Conservation (phyloP, 202 grass and related monocot species). For the Brachypodium distachyon region DNA sequence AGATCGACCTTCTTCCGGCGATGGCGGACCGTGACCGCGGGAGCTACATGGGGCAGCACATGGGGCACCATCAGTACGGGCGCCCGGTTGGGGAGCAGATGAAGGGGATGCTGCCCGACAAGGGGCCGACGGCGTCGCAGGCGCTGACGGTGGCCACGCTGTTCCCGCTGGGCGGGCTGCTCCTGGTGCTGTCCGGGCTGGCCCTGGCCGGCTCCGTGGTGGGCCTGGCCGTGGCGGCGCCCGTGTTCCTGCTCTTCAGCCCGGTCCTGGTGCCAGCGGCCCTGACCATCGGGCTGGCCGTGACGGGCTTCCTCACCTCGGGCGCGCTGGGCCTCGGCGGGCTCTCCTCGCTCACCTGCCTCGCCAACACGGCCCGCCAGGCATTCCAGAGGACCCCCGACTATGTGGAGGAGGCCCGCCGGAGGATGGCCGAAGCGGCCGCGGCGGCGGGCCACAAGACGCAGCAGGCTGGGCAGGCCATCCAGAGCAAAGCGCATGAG, state of each 20-base stretch:
- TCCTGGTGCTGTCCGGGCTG: slow-evolving; percentile 66
- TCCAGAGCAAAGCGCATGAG: slow-evolving; percentile 66
- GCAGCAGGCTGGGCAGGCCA: slow-evolving; percentile 31
- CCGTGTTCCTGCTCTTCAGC: slow-evolving; percentile 90
- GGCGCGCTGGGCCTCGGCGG: slow-evolving; percentile 74
- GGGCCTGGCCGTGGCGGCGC: slow-evolving; percentile 56
- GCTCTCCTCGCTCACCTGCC: slow-evolving; percentile 52
- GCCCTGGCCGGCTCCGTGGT: slow-evolving; percentile 53
- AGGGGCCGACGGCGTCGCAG: slow-evolving; percentile 63
- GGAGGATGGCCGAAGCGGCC: slow-evolving; percentile 50
- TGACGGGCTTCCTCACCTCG: slow-evolving; percentile 69
- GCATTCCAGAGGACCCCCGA: slow-evolving; percentile 49
- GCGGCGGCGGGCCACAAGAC: slow-evolving; percentile 52
- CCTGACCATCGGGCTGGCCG: slow-evolving; percentile 67
- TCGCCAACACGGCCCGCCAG: slow-evolving; percentile 39
- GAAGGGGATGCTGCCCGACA: slow-evolving; percentile 57
- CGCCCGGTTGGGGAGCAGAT: slow-evolving; percentile 12
- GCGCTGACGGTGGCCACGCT: slow-evolving; percentile 74
- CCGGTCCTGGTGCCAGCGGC: slow-evolving; percentile 75
- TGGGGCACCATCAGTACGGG: neutral
- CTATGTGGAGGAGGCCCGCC: slow-evolving; percentile 53
- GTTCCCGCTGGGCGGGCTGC: slow-evolving; percentile 81
- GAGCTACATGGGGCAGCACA: neutral
- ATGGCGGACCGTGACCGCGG: slow-evolving; percentile 48
- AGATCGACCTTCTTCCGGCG: neutral